A percentile compares a stretch with the other conserved stretches of the same genome.
Conservation (phyloP, 1,284 basidiomycete genomes). For the Megacollybia platyphylla region DNA sequence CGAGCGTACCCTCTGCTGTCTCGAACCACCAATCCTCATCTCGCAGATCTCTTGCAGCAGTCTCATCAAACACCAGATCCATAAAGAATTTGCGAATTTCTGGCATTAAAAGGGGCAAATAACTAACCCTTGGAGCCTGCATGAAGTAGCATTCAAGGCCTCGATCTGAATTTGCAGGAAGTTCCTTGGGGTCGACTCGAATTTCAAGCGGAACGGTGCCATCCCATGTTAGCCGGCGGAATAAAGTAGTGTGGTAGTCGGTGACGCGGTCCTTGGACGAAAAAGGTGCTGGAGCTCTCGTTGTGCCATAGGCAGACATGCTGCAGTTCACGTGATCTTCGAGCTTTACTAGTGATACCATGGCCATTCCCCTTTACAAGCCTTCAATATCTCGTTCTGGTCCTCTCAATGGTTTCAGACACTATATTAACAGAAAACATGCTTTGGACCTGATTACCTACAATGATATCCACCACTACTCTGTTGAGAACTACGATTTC, state of each 20-base stretch:
- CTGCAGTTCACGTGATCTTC: conserved; percentile 3
- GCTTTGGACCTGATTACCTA: conserved; percentile 9
- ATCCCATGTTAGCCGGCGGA: conserved; percentile 73
- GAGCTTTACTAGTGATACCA: not conserved
- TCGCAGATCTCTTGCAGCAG: conserved; percentile 54
- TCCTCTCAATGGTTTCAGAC: no score
- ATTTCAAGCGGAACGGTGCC: conserved; percentile 79
- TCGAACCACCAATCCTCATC: conserved; percentile 96
- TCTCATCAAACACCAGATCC: conserved; percentile 82
- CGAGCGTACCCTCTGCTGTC: conserved; percentile 55
- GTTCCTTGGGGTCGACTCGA: conserved; percentile 72
- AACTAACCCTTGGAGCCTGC: conserved; percentile 81
- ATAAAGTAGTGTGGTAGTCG: conserved; percentile 55
- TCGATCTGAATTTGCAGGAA: conserved; percentile 78
- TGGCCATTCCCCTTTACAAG: not conserved
- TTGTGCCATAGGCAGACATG: conserved; percentile 51
- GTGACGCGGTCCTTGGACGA: conserved; percentile 36
- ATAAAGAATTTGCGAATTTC: conserved; percentile 79
- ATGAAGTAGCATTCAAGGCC: conserved; percentile 78
- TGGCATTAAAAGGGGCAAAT: conserved; percentile 81
- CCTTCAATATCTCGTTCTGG: no score
- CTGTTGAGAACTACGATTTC: conserved; percentile 9
- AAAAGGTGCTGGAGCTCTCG: conserved; percentile 35
- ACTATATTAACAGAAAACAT: conserved; percentile 7
- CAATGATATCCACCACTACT: conserved; percentile 12